A percentile compares a stretch with the other conserved stretches of the same genome.
phyloP scores from a whole-genome alignment of 495 filamentous ascomycete species.

The Elasticomyces elasticus region DNA sequence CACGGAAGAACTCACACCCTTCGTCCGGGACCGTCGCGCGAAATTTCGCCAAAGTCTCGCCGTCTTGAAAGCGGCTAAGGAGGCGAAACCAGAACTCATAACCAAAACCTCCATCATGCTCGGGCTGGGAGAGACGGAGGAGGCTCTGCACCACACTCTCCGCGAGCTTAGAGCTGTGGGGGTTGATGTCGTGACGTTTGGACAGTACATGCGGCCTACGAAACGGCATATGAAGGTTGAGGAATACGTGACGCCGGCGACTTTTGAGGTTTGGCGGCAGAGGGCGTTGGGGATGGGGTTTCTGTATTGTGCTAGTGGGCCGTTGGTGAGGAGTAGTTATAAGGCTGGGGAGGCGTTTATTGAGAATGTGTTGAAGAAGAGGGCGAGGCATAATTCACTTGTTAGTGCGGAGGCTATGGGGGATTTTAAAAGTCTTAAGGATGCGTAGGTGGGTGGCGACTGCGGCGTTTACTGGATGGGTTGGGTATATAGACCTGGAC shows the following conservation, averaged over 20 bases:
- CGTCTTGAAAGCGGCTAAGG: constrained; percentile 76
- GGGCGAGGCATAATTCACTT: constrained; percentile 42
- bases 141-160: constrained; percentile 74
- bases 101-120: constrained; percentile 98
- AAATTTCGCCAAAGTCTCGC: constrained; percentile 76
- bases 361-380: constrained; percentile 92
- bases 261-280: constrained; percentile 83
- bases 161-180: constrained; percentile 65
- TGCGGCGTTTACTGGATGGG: no score
- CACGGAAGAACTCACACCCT: constrained; percentile 78
- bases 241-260: constrained; percentile 81
- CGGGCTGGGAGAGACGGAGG: constrained; percentile 82
- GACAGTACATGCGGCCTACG: constrained; percentile 98
- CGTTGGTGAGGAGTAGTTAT: constrained; percentile 84
- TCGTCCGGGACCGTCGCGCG: constrained; percentile 80
- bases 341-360: constrained; percentile 98
- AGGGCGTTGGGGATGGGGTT: constrained; percentile 92
- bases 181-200: constrained; percentile 94
- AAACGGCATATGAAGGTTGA: constrained; percentile 95
- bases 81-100: constrained; percentile 61
- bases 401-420: constrained; percentile 20
- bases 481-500: no score
- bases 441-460: neutral
- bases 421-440: constrained; percentile 12
- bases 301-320: constrained; percentile 88